phyloP scores from a whole-genome alignment of 805 yeast genomes.

The Metschnikowia santaceciliae region DNA sequence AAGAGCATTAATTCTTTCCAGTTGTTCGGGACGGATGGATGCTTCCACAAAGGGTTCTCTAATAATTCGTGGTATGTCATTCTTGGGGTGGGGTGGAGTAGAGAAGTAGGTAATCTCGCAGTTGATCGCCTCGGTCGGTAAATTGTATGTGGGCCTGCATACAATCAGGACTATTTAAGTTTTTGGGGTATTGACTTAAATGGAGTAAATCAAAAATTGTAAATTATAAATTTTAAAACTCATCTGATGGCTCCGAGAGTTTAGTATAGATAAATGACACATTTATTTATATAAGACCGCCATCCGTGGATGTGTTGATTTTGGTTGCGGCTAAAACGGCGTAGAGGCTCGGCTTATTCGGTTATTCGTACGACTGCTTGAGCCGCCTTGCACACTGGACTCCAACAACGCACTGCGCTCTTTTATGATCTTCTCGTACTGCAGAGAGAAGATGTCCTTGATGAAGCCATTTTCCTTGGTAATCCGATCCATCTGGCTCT shows the following conservation, averaged over 20 bases:
- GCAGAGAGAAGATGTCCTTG: slow-evolving; percentile 24
- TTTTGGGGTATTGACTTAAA: neutral
- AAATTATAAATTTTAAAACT: neutral
- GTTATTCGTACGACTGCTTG: slow-evolving; percentile 30
- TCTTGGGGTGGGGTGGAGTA: neutral
- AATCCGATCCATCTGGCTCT: slow-evolving; percentile 23
- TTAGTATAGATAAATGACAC: neutral
- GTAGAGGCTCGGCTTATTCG: slow-evolving; percentile 40
- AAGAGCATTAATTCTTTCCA: neutral
- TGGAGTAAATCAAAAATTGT: neutral
- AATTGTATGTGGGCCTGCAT: neutral
- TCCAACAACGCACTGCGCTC: slow-evolving; percentile 34
- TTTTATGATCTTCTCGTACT: slow-evolving; percentile 31
- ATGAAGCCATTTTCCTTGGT: slow-evolving; percentile 29
- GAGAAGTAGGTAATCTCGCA: neutral
- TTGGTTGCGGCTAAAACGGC: slow-evolving; percentile 20
- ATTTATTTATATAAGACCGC: neutral
- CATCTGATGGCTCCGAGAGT: neutral
- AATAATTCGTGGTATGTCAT: neutral
- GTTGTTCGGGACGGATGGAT: neutral
- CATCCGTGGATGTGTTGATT: neutral
- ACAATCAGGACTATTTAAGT: neutral
- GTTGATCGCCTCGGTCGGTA: neutral
- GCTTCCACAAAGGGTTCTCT: neutral
- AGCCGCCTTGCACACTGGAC: slow-evolving; percentile 21